Conservation (phyloP, 2,329 filamentous ascomycete species). For the Hymenoscyphus repandus region DNA sequence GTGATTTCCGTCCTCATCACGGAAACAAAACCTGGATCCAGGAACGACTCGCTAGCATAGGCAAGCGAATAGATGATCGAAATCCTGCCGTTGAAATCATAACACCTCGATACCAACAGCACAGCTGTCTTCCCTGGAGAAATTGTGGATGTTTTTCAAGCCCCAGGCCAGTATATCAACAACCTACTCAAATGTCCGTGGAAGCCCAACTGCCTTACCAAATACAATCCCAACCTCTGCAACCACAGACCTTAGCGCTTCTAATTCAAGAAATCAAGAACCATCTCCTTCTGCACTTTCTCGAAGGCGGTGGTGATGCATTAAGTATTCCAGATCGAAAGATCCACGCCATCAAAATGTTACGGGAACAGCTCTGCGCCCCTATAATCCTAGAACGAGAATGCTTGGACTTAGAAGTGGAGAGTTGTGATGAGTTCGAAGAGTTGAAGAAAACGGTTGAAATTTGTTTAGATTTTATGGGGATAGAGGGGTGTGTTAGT, state of each 20-base stretch:
- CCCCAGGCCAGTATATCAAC: background rate
- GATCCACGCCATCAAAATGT: background rate
- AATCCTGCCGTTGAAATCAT: background rate
- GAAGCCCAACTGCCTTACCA: background rate
- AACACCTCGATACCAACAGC: background rate
- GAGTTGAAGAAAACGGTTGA: background rate
- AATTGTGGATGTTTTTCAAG: background rate
- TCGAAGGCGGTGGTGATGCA: background rate
- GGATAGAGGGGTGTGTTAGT: background rate
- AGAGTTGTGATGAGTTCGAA: conserved; percentile 2
- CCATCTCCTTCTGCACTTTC: conserved; percentile 2
- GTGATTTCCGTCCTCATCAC: background rate
- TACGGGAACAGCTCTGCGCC: background rate
- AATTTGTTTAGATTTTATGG: conserved; percentile 5
- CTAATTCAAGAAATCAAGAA: conserved; percentile 3
- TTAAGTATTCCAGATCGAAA: background rate
- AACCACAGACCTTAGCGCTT: background rate
- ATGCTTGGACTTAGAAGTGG: background rate
- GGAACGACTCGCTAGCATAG: background rate
- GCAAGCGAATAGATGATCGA: background rate
- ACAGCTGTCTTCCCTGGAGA: background rate
- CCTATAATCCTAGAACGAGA: background rate
- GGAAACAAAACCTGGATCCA: background rate
- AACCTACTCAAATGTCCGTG: background rate
- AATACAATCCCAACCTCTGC: background rate